These are phyloP conservation scores for Purpureocillium lavendulum DNA, from an alignment of 2,329 filamentous ascomycete genomes.

Conservation along the genomic window DNA sequence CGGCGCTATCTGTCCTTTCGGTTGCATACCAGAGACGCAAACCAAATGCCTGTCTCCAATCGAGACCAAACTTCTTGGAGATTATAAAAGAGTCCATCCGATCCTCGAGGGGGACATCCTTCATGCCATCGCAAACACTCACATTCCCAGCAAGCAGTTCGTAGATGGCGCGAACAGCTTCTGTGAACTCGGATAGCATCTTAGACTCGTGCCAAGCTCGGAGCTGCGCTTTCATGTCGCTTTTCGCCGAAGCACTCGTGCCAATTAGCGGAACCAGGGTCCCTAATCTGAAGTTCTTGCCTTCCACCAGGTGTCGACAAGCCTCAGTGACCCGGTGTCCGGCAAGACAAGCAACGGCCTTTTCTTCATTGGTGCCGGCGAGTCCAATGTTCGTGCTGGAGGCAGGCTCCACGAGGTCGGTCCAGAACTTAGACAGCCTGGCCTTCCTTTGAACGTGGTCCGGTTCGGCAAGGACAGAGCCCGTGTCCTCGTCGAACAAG, in stretches of 20 bases:
- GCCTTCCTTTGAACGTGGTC: slow-evolving; percentile 43
- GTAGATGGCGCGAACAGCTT: slow-evolving; percentile 78
- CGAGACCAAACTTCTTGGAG: slow-evolving; percentile 72
- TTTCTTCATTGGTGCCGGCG: slow-evolving; percentile 65
- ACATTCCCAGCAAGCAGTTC: slow-evolving; percentile 83
- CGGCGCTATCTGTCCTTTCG: slow-evolving; percentile 57
- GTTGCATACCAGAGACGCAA: slow-evolving; percentile 85
- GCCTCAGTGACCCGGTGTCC: slow-evolving; percentile 75
- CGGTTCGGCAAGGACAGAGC: slow-evolving; percentile 30
- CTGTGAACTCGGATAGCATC: slow-evolving; percentile 78
- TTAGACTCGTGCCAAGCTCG: slow-evolving; percentile 77
- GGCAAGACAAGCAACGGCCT: slow-evolving; percentile 72
- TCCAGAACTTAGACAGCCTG: slow-evolving; percentile 59
- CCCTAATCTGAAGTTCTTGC: slow-evolving; percentile 74
- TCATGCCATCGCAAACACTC: slow-evolving; percentile 73
- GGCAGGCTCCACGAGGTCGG: slow-evolving; percentile 54
- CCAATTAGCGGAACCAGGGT: slow-evolving; percentile 79
- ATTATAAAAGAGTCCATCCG: slow-evolving; percentile 73
- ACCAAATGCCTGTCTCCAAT: slow-evolving; percentile 92
- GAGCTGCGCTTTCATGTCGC: slow-evolving; percentile 72
- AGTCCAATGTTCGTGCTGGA: slow-evolving; percentile 47
- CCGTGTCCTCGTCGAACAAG: slow-evolving; percentile 64
- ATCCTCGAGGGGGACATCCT: slow-evolving; percentile 67
- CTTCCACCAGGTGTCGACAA: slow-evolving; percentile 68
- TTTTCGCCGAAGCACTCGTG: slow-evolving; percentile 57